Percentiles rank a stretch among this genome's conserved stretches.
phyloP scores from a whole-genome alignment of 2,329 filamentous ascomycete genomes.

The Trichophyton verrucosum region DNA sequence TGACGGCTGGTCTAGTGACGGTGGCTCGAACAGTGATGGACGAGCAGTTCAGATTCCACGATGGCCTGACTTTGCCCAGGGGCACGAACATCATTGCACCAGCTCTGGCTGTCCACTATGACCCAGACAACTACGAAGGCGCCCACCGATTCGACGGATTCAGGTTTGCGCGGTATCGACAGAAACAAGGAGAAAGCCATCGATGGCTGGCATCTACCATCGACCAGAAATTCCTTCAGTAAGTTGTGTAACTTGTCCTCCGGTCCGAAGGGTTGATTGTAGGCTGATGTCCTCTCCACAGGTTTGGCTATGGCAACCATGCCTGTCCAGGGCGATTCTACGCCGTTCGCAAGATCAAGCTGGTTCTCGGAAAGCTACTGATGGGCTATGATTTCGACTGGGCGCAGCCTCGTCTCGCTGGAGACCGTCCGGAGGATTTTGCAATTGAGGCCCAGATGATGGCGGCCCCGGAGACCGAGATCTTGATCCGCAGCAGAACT shows the following conservation, averaged over 20 bases:
- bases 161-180: constrained; percentile 15
- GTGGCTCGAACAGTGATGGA: background rate
- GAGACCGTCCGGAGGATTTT: background rate
- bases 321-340: constrained; percentile 26
- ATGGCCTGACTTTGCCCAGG: constrained; percentile 13
- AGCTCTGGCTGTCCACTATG: constrained; percentile 13
- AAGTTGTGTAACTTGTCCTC: background rate
- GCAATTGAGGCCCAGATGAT: background rate
- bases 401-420: background rate
- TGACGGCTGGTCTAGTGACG: background rate
- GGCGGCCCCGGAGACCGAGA: background rate
- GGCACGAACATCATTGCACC: constrained; percentile 12
- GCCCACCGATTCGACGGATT: constrained; percentile 18
- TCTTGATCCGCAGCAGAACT: background rate
- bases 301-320: constrained; percentile 22
- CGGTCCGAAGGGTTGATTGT: background rate
- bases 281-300: background rate
- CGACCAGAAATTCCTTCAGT: background rate
- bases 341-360: constrained; percentile 21
- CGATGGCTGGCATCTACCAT: background rate
- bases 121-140: constrained; percentile 12
- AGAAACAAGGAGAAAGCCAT: background rate
- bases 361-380: constrained; percentile 19
- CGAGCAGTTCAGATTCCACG: constrained; percentile 13
- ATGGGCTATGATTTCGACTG: constrained; percentile 19